phyloP scores from a whole-genome alignment of 208 protist species.

The Acanthamoeba triangularis region DNA sequence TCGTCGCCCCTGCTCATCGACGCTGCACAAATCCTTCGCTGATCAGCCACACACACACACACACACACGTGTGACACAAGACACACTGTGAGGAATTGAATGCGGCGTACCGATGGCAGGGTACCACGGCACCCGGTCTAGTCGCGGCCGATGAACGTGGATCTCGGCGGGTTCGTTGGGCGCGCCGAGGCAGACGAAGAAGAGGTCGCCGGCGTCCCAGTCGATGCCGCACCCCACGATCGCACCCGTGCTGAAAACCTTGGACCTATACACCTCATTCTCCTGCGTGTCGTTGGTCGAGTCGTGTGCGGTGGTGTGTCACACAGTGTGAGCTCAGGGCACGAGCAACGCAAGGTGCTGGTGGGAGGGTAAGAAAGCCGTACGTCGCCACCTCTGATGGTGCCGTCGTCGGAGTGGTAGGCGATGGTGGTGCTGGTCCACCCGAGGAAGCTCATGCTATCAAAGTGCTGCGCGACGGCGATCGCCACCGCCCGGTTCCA shows the following conservation, averaged over 20 bases:
- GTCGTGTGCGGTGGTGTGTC: too few relatives aligned
- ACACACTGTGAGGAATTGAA: too few relatives aligned
- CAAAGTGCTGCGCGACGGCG: slow-evolving; percentile 2
- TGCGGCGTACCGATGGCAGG: slow-evolving; percentile 5
- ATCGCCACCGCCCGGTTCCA: slow-evolving; percentile 18
- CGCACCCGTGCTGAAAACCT: background rate
- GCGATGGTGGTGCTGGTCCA: background rate
- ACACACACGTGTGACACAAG: too few relatives aligned
- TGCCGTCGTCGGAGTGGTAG: slow-evolving; percentile 64
- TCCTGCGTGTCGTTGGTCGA: background rate
- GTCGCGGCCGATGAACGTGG: background rate
- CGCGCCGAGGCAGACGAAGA: background rate
- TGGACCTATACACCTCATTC: background rate
- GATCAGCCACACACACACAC: background rate
- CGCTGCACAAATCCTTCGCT: background rate
- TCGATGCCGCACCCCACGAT: slow-evolving; percentile 22
- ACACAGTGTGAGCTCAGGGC: background rate
- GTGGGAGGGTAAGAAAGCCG: background rate
- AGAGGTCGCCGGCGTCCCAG: slow-evolving; percentile 1
- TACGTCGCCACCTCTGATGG: background rate
- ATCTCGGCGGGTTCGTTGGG: background rate
- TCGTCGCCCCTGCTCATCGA: slow-evolving; percentile 8
- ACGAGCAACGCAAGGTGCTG: background rate
- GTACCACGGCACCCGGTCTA: background rate
- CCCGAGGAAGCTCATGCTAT: background rate